Percentiles rank a stretch among this genome's conserved stretches.
These are phyloP conservation scores for Neltuma alba DNA, from an alignment of 306 rosid genomes.

Conservation along the genomic window DNA sequence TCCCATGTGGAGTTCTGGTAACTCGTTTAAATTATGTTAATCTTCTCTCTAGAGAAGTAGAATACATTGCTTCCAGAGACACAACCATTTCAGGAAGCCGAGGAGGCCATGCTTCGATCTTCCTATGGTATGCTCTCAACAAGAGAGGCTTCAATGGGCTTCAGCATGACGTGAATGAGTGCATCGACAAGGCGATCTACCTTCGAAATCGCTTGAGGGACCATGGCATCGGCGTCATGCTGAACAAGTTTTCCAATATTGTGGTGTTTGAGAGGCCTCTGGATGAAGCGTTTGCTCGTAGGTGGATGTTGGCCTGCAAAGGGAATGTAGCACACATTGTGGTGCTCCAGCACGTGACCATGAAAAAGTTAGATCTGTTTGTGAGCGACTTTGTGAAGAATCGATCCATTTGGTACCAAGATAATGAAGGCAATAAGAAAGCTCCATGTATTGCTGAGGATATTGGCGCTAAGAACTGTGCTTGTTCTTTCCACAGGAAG, in stretches of 20 bases:
- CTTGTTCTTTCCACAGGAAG: constrained; percentile 37
- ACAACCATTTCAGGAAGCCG: constrained; percentile 68
- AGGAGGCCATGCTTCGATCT: constrained; percentile 63
- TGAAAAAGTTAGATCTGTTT: not conserved
- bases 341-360: not conserved
- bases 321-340: constrained; percentile 16
- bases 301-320: constrained; percentile 41
- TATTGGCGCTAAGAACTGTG: constrained; percentile 51
- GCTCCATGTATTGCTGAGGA: constrained; percentile 58
- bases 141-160: constrained; percentile 56
- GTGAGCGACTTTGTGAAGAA: not conserved
- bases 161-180: constrained; percentile 55
- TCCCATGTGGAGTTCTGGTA: constrained; percentile 29
- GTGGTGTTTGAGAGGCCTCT: constrained; percentile 11
- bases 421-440: constrained; percentile 43
- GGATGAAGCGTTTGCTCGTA: not conserved
- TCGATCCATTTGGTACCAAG: not conserved
- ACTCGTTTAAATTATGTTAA: constrained; percentile 58
- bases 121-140: constrained; percentile 62
- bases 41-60: constrained; percentile 41
- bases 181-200: constrained; percentile 58
- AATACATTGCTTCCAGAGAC: constrained; percentile 44
- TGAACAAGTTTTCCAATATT: constrained; percentile 61
- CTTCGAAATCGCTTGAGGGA: constrained; percentile 47
- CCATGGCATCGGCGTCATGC: constrained; percentile 63